Conservation (phyloP, 2,329 filamentous ascomycete genomes). For the Tolypocladium pustulatum region DNA sequence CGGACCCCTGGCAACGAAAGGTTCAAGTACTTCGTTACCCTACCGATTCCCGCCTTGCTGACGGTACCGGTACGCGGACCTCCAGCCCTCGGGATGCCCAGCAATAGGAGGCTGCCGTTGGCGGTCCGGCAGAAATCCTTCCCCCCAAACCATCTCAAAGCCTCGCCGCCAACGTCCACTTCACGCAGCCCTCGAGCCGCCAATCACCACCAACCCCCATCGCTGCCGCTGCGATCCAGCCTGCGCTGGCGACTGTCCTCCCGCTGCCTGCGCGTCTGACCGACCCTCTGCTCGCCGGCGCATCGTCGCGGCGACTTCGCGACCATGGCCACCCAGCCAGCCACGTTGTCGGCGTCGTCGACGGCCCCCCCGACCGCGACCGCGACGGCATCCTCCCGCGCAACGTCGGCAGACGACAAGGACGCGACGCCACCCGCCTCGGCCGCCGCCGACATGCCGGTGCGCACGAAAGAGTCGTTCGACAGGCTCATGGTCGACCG, state of each 20-base stretch:
- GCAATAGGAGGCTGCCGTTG: slow-evolving; percentile 10
- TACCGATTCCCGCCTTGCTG: fast-evolving
- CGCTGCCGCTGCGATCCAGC: slow-evolving; percentile 4
- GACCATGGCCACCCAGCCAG: slow-evolving; percentile 34
- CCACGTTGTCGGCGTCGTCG: slow-evolving; percentile 21
- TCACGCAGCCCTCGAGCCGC: slow-evolving; percentile 6
- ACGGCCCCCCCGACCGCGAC: slow-evolving; percentile 19
- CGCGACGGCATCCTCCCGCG: slow-evolving; percentile 14
- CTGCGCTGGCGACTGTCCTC: neutral
- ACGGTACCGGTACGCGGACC: slow-evolving; percentile 7
- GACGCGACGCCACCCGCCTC: slow-evolving; percentile 10
- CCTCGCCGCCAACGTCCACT: slow-evolving; percentile 1
- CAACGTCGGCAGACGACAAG: slow-evolving; percentile 19
- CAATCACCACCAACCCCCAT: slow-evolving; percentile 6
- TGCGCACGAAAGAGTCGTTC: slow-evolving; percentile 47
- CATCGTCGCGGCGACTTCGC: slow-evolving; percentile 26
- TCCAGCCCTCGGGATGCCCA: slow-evolving; percentile 4
- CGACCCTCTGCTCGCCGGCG: slow-evolving; percentile 11
- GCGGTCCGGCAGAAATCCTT: slow-evolving; percentile 15
- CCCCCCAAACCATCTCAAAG: slow-evolving; percentile 6
- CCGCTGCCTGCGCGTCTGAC: neutral
- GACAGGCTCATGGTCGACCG: slow-evolving; percentile 42
- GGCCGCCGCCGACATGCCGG: slow-evolving; percentile 19
- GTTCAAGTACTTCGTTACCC: neutral
- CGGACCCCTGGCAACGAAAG: neutral